A percentile compares a stretch with the other conserved stretches of the same genome.
Conservation (phyloP, 2,329 filamentous ascomycete species). For the Neopestalotiopsis clavispora region DNA sequence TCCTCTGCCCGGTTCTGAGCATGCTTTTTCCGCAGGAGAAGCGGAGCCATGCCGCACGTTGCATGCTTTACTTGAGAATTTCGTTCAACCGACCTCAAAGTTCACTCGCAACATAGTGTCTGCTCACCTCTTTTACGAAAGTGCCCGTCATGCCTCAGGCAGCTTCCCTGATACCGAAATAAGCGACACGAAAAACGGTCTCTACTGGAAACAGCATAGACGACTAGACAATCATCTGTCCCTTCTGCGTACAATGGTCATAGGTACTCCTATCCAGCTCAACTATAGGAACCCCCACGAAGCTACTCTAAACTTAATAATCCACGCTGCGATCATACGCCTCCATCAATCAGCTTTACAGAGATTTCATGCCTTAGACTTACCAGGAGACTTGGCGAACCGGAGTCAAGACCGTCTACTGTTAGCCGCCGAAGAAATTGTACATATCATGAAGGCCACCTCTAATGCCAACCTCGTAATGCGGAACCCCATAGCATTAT, state of each 20-base stretch:
- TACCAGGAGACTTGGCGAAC: background rate
- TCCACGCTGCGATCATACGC: background rate
- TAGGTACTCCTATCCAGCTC: background rate
- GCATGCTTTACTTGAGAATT: background rate
- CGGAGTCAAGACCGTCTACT: background rate
- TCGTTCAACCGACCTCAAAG: background rate
- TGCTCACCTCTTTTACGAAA: background rate
- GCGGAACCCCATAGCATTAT: background rate
- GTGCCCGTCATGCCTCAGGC: background rate
- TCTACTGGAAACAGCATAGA: background rate
- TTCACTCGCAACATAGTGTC: background rate
- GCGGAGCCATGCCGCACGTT: background rate
- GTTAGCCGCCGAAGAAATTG: background rate
- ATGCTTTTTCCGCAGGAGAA: background rate
- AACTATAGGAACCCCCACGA: background rate
- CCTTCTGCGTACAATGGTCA: background rate
- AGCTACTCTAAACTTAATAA: background rate
- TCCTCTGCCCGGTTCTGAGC: background rate
- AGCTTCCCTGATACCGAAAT: background rate
- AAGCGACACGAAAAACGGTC: background rate
- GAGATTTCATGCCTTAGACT: background rate
- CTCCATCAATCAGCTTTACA: background rate
- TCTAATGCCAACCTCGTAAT: background rate
- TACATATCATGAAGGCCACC: background rate
- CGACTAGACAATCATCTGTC: background rate